phyloP scores from a whole-genome alignment of 768 basidiomycete species.

The Xanthoconium stramineum region DNA sequence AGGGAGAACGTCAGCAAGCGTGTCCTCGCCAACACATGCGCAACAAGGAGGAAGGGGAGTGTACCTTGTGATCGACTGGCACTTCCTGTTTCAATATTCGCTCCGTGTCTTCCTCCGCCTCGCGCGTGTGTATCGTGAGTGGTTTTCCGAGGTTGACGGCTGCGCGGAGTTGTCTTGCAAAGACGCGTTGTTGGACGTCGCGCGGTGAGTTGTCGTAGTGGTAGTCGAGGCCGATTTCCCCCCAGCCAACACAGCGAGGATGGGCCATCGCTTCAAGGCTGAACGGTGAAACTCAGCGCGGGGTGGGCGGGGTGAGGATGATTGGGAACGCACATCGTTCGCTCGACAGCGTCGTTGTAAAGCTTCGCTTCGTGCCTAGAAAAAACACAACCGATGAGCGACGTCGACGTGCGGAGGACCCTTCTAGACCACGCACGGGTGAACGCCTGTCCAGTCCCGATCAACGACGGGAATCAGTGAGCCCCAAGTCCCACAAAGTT shows the following conservation, averaged over 20 bases:
- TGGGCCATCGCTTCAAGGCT: constrained; percentile 76
- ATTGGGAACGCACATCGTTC: constrained; percentile 50
- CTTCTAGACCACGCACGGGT: constrained; percentile 54
- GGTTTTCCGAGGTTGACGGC: constrained; percentile 73
- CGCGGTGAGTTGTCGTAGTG: constrained; percentile 80
- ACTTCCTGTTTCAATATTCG: constrained; percentile 73
- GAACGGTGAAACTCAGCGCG: background rate
- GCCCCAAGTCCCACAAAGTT: background rate
- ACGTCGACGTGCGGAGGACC: background rate
- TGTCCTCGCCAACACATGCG: too few relatives aligned
- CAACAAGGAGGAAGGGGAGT: background rate
- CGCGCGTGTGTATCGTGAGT: constrained; percentile 82
- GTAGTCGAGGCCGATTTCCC: constrained; percentile 86
- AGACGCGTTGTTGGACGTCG: constrained; percentile 61
- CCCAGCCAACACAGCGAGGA: constrained; percentile 83
- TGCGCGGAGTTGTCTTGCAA: constrained; percentile 62
- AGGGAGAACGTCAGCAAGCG: too few relatives aligned
- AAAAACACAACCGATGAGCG: background rate
- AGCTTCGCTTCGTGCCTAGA: constrained; percentile 65
- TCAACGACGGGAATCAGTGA: background rate
- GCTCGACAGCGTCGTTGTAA: constrained; percentile 68
- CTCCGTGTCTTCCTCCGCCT: constrained; percentile 82
- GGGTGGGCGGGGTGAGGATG: background rate
- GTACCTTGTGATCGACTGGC: constrained; percentile 64
- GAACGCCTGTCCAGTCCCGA: constrained; percentile 48